phyloP scores from a whole-genome alignment of 2,329 filamentous ascomycete species.

The Fusarium keratoplasticum region DNA sequence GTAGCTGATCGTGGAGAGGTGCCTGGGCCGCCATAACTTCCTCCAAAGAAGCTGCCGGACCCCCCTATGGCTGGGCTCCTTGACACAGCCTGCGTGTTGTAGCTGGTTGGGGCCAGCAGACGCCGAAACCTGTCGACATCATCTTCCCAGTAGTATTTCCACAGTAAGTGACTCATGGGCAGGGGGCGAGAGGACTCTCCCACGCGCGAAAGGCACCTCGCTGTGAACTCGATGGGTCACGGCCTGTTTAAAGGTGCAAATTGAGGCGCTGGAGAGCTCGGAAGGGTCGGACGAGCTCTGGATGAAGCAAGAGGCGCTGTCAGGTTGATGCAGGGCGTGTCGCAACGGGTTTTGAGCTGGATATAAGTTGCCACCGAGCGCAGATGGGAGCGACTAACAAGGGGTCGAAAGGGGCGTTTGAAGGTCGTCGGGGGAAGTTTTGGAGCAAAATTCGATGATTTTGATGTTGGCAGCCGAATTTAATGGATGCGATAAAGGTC shows the following conservation, averaged over 20 bases:
- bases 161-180: slow-evolving; percentile 95
- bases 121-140: slow-evolving; percentile 96
- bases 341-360: slow-evolving; percentile 21
- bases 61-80: slow-evolving; percentile 63
- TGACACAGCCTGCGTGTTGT: slow-evolving; percentile 64
- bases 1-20: slow-evolving; percentile 62
- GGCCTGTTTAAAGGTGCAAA: slow-evolving; percentile 88
- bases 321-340: slow-evolving; percentile 17
- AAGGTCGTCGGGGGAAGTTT: slow-evolving; percentile 1
- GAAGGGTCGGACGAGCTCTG: slow-evolving; percentile 6
- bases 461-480: background rate
- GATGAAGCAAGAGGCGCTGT: background rate
- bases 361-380: slow-evolving; percentile 42
- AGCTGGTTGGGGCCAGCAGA: slow-evolving; percentile 80
- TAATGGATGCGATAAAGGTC: background rate
- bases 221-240: slow-evolving; percentile 86
- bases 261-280: slow-evolving; percentile 50
- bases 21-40: slow-evolving; percentile 55
- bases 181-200: slow-evolving; percentile 48
- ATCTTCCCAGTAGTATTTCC: slow-evolving; percentile 97
- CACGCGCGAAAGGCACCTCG: slow-evolving; percentile 78
- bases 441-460: background rate
- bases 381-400: slow-evolving; percentile 19
- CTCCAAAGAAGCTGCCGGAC: slow-evolving; percentile 47
- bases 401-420: slow-evolving; percentile 15